Evolutionary conservation across 2,329 filamentous ascomycete species (phyloP).

Genomic region (Apiospora rasikravindrae): DNA sequence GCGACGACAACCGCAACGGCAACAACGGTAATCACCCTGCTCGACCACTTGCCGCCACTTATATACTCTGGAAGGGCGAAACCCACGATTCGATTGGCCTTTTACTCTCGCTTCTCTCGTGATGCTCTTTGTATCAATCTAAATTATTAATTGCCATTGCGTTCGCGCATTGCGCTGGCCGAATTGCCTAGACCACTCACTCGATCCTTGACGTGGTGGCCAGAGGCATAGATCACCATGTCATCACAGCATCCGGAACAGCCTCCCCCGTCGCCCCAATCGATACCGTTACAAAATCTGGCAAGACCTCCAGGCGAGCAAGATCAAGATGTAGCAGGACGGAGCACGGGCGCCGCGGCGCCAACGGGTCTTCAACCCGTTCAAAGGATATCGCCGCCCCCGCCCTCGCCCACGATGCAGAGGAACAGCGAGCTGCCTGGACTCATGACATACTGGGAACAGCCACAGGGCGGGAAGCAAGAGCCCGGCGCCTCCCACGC

Average conservation of each 20-base stretch:
- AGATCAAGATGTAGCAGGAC: constrained; percentile 20
- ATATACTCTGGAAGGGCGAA: constrained; percentile 22
- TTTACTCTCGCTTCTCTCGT: constrained; percentile 24
- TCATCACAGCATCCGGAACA: constrained; percentile 49
- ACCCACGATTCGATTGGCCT: constrained; percentile 18
- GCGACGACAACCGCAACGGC: background rate
- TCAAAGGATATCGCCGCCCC: constrained; percentile 30
- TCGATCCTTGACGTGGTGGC: constrained; percentile 27
- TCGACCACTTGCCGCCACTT: background rate
- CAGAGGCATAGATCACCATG: constrained; percentile 1
- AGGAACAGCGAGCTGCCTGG: constrained; percentile 43
- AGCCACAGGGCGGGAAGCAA: constrained; percentile 48
- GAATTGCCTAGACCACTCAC: constrained; percentile 18
- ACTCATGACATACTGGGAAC: constrained; percentile 60
- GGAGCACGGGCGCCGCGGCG: constrained; percentile 32
- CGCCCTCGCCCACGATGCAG: constrained; percentile 34
- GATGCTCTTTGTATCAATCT: constrained; percentile 30
- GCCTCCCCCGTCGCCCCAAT: constrained; percentile 56
- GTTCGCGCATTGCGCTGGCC: constrained; percentile 33
- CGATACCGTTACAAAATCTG: constrained; percentile 75
- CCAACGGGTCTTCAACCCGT: constrained; percentile 21
- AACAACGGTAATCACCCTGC: background rate
- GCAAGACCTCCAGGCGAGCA: constrained; percentile 23
- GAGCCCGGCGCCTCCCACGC: constrained; percentile 38
- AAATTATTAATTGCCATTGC: constrained; percentile 28